phyloP scores from a whole-genome alignment of 2,329 filamentous ascomycete species.

The Neobulgaria alba region DNA sequence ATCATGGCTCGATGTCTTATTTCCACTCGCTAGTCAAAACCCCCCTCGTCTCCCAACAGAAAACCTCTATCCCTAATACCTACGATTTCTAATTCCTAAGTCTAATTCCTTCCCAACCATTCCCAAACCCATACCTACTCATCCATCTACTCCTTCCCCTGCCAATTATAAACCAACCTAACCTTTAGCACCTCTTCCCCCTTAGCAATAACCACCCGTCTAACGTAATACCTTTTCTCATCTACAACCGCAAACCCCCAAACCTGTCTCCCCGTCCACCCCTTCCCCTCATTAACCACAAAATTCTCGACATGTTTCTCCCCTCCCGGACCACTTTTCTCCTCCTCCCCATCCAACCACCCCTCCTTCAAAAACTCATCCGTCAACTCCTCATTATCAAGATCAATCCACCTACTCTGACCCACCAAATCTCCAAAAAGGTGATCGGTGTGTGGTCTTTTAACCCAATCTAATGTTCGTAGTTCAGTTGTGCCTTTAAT shows the following conservation, averaged over 20 bases:
- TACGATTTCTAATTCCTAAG: no score
- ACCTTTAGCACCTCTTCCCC: conserved; percentile 31
- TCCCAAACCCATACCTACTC: no score
- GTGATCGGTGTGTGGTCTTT: conserved; percentile 46
- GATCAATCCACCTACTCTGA: conserved; percentile 33
- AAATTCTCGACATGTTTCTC: conserved; percentile 39
- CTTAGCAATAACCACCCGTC: conserved; percentile 34
- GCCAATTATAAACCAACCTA: conserved; percentile 35
- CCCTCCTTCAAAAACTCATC: conserved; percentile 32
- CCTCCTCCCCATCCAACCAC: conserved; percentile 39
- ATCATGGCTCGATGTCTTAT: no score
- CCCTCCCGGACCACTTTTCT: conserved; percentile 34
- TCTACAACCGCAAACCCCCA: conserved; percentile 39
- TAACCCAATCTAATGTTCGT: conserved; percentile 46
- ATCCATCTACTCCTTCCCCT: background rate
- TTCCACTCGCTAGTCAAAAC: no score
- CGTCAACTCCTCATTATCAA: conserved; percentile 15
- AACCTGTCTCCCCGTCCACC: conserved; percentile 48
- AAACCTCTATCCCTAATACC: no score
- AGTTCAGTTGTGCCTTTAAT: conserved; percentile 50
- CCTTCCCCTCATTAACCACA: conserved; percentile 37
- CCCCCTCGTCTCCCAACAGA: no score
- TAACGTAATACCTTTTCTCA: conserved; percentile 31
- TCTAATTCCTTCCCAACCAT: no score
- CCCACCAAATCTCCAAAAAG: conserved; percentile 53